Base-by-base conservation (phyloP, 441 rosid genomes). In the Monsonia emarginata region DNA sequence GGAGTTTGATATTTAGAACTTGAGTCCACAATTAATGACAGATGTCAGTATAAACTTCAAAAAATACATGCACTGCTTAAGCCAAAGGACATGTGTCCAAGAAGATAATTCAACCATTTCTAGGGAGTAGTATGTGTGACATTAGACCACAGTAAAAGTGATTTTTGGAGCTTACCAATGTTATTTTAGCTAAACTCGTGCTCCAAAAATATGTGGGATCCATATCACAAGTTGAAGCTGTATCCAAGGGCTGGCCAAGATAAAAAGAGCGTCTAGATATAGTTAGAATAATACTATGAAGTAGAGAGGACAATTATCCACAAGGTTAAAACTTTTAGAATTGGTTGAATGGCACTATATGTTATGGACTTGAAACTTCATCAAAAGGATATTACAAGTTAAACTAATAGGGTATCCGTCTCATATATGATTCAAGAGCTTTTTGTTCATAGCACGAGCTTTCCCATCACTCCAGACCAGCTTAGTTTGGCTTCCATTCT, bases 381-480 rank as follows among this genome's bases (percentile, higher is more conserved):
- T n/a, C n/a, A 40, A 40, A 16, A 40, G 16, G 16, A 3, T 0
- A n/a, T 42, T 42, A 42, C 50, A 42, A 13, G 50, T 42, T 52
- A 52, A 24, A 61, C 21, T 26, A 40, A n/a, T 56, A 5, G 36
- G 56, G 65, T 63, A 64, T 44, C 58, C 42, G 58, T 65, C 73
- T 69, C 65, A 44, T 77, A 72, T 65, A 44, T 68, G 68, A 22
- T 59, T 71, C 63, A 70, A 72, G 11, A 66, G 64, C 64, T 36
- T 80, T 76, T 81, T 81, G 66, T 75, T 77, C 32, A 36, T 65
- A 61, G 59, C 71, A 50, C 74, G 70, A 30, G 74, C 78, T 54
- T 64, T 63, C 79, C 79, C 79, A n/a, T 85, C 82, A 38, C 79
- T 82, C 97, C 98, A 91, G 52, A 95, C 85, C 52, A 95, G 86